Evolutionary conservation across 1,284 basidiomycete genomes (phyloP).

Genomic region (Irpex sp.): DNA sequence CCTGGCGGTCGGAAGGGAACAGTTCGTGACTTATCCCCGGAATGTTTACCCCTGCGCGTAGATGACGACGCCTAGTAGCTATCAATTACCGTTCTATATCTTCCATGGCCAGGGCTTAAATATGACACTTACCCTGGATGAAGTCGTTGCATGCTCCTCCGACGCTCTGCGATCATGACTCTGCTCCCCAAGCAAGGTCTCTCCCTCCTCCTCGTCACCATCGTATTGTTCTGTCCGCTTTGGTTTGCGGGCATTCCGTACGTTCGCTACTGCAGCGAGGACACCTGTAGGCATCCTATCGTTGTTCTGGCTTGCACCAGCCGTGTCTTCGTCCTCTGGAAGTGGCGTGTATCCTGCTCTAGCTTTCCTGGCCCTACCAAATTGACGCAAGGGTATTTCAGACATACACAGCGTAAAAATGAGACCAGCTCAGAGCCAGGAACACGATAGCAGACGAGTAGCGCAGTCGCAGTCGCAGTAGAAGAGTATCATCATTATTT

Average conservation of each 20-base stretch:
- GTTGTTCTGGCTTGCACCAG: slow-evolving; percentile 30
- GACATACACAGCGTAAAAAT: slow-evolving; percentile 39
- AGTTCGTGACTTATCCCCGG: slow-evolving; percentile 70
- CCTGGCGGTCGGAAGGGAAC: slow-evolving; percentile 76
- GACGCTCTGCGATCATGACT: slow-evolving; percentile 30
- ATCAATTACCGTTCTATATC: background rate
- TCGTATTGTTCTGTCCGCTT: slow-evolving; percentile 49
- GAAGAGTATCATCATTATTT: background rate
- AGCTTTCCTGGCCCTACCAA: slow-evolving; percentile 46
- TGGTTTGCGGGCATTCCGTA: slow-evolving; percentile 31
- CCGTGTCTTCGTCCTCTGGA: slow-evolving; percentile 25
- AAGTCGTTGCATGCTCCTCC: slow-evolving; percentile 19
- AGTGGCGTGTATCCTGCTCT: slow-evolving; percentile 47
- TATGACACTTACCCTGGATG: slow-evolving; percentile 23
- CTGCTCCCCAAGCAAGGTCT: slow-evolving; percentile 41
- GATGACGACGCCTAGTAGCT: slow-evolving; percentile 30
- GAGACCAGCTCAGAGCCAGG: slow-evolving; percentile 6
- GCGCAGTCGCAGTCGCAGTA: background rate
- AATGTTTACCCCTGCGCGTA: slow-evolving; percentile 24
- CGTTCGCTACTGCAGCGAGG: slow-evolving; percentile 33
- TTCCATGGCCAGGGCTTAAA: background rate
- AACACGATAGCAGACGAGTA: slow-evolving; percentile 1
- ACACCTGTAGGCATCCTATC: slow-evolving; percentile 31
- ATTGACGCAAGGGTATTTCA: slow-evolving; percentile 64
- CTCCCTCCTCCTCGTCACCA: slow-evolving; percentile 60